These are phyloP conservation scores for Clarireedia monteithiana DNA, from an alignment of 2,329 filamentous ascomycete species.

Conservation along the genomic window DNA sequence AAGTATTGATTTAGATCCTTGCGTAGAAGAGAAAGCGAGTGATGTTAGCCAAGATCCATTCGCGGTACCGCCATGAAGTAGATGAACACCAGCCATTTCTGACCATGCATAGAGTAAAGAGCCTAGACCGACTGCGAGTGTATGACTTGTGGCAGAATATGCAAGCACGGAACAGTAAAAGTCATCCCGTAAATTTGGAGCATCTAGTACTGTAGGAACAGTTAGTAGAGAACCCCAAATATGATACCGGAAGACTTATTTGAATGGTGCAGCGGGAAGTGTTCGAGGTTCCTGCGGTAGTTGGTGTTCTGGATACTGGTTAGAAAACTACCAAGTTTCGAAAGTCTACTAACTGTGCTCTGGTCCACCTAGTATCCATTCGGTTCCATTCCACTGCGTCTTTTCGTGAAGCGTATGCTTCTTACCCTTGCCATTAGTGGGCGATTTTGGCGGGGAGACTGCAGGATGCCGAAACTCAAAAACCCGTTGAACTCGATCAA, in stretches of 20 bases:
- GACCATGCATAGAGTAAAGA: slow-evolving; percentile 84
- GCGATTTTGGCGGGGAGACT: slow-evolving; percentile 20
- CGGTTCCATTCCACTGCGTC: slow-evolving; percentile 30
- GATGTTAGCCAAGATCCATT: slow-evolving; percentile 64
- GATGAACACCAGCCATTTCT: slow-evolving; percentile 59
- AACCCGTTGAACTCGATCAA: slow-evolving; percentile 62
- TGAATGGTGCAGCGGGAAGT: slow-evolving; percentile 69
- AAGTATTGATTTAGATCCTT: slow-evolving; percentile 71
- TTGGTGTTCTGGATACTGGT: slow-evolving; percentile 16
- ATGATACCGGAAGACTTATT: slow-evolving; percentile 40
- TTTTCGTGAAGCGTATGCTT: slow-evolving; percentile 8
- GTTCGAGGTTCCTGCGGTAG: slow-evolving; percentile 32
- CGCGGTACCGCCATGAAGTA: slow-evolving; percentile 39
- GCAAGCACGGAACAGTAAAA: slow-evolving; percentile 92
- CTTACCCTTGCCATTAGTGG: slow-evolving; percentile 20
- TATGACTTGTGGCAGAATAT: slow-evolving; percentile 67
- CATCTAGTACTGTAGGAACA: slow-evolving; percentile 66
- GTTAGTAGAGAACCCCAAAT: slow-evolving; percentile 27
- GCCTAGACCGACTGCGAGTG: slow-evolving; percentile 76
- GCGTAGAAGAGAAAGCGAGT: slow-evolving; percentile 77
- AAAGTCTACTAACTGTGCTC: slow-evolving; percentile 17
- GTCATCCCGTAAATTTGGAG: slow-evolving; percentile 82
- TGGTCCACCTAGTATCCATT: slow-evolving; percentile 22
- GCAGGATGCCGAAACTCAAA: slow-evolving; percentile 43
- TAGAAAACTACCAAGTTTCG: slow-evolving; percentile 5